Evolutionary conservation across 139 green algal genomes (phyloP).

Genomic region (Astrephomene gubernaculifera): DNA sequence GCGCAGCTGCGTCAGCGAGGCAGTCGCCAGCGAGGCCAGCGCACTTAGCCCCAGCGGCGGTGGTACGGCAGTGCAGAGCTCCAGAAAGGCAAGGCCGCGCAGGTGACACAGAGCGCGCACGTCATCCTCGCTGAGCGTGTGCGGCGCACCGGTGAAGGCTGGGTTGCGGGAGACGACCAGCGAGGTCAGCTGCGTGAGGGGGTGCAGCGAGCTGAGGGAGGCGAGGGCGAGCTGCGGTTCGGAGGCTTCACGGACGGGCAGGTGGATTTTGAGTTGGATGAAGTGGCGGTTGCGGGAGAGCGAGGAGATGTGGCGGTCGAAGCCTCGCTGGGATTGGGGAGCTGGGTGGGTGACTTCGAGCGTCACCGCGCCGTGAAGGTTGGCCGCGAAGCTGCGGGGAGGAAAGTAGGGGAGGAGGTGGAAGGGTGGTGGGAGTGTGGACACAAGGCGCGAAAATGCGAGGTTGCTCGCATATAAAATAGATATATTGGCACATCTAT

Average conservation of each 20-base stretch:
- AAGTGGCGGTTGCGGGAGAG: conserved; percentile 30
- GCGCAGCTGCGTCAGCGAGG: conserved; percentile 10
- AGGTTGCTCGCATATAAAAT: too few species aligned
- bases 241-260: not conserved
- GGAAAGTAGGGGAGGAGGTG: not conserved
- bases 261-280: conserved; percentile 17
- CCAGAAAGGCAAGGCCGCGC: conserved; percentile 11
- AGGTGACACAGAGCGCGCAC: not conserved
- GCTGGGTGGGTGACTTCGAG: conserved; percentile 12
- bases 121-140: conserved; percentile 15
- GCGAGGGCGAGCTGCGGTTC: conserved; percentile 17
- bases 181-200: conserved; percentile 7
- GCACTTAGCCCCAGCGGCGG: conserved; percentile 9
- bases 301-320: conserved; percentile 13
- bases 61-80: conserved; percentile 35
- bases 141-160: conserved; percentile 9
- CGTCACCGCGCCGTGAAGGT: conserved; percentile 32
- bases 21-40: not conserved
- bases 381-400: not conserved
- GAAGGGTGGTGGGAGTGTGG: not conserved
- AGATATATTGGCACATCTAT: too few species aligned
- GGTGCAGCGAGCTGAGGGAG: not conserved
- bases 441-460: too few species aligned
- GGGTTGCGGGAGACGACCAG: conserved; percentile 30
- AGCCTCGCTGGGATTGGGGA: conserved; percentile 12